Evolutionary conservation across 805 yeast species (phyloP).

Genomic region (Starmera quercuum): DNA sequence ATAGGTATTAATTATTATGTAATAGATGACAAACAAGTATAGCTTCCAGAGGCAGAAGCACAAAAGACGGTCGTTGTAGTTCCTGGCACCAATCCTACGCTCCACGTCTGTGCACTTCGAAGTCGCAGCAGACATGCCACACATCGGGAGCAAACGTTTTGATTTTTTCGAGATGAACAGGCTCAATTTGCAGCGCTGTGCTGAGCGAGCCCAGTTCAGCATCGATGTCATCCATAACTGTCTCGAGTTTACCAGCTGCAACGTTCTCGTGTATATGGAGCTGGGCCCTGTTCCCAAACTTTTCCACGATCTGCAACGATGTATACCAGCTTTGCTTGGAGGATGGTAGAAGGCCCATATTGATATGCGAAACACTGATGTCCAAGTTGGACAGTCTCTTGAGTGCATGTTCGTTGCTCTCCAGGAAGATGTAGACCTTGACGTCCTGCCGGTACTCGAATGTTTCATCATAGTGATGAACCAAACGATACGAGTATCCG

Average conservation of each 20-base stretch:
- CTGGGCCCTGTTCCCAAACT: conserved; percentile 12
- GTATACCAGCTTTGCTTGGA: conserved; percentile 56
- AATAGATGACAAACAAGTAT: too few relatives aligned
- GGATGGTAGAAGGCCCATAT: conserved; percentile 72
- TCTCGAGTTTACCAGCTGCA: conserved; percentile 31
- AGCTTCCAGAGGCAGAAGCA: too few relatives aligned
- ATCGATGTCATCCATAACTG: conserved; percentile 4
- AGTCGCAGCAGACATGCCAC: conserved; percentile 63
- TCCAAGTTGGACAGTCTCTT: conserved; percentile 26
- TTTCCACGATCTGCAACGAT: conserved; percentile 23
- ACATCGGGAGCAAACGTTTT: conserved; percentile 87
- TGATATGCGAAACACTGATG: conserved; percentile 45
- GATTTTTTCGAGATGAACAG: conserved; percentile 48
- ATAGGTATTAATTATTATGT: too few relatives aligned
- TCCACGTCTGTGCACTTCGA: conserved; percentile 1
- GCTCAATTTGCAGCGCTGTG: conserved; percentile 1
- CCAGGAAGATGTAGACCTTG: conserved; percentile 42
- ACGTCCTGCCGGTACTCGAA: conserved; percentile 20
- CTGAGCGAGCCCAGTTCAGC: conserved; percentile 2
- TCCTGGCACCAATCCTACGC: too few relatives aligned
- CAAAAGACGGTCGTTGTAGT: too few relatives aligned
- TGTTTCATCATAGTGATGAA: conserved; percentile 22
- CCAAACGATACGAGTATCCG: conserved; percentile 28
- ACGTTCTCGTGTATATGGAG: conserved; percentile 78
- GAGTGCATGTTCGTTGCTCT: conserved; percentile 48